Evolutionary conservation across 257 asterid genomes (phyloP).

Genomic region (Datura wrightii): DNA sequence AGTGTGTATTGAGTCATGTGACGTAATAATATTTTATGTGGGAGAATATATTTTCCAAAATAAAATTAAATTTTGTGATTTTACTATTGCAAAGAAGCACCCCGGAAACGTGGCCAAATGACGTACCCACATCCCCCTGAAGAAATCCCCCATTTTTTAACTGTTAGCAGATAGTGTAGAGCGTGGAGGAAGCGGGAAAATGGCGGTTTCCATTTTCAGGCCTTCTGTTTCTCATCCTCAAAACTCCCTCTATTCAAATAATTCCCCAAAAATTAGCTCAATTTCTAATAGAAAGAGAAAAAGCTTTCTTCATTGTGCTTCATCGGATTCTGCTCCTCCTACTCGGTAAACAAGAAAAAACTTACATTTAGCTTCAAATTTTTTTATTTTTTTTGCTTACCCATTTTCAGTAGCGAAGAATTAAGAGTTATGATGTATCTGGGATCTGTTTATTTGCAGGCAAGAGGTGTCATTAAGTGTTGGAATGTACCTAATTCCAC

Average conservation of each 20-base stretch:
- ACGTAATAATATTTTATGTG: too few relatives aligned
- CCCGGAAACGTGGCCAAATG: constrained; percentile 36
- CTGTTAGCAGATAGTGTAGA: neutral
- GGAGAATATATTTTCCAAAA: too few relatives aligned
- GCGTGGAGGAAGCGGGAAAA: constrained; percentile 39
- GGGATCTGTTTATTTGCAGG: constrained; percentile 18
- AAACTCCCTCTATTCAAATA: neutral
- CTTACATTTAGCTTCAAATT: neutral
- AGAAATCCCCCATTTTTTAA: neutral
- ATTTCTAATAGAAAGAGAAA: constrained; percentile 34
- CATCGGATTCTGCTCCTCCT: constrained; percentile 44
- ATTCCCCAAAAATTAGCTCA: constrained; percentile 24
- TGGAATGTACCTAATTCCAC: constrained; percentile 80
- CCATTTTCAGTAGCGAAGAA: too few relatives aligned
- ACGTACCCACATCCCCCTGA: constrained; percentile 28
- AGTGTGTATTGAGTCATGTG: too few relatives aligned
- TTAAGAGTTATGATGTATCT: neutral
- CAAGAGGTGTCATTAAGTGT: constrained; percentile 60
- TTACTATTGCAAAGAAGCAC: too few relatives aligned
- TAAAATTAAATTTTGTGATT: too few relatives aligned
- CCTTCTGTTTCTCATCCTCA: constrained; percentile 30
- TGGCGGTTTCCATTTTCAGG: constrained; percentile 61
- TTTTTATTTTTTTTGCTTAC: neutral
- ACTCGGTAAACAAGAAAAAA: constrained; percentile 38
- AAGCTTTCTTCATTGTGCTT: constrained; percentile 37